Percentiles rank a stretch among this genome's conserved stretches.
These are phyloP conservation scores for Dittrichia graveolens DNA, from an alignment of 129 eudicot genomes.

Conservation along the genomic window DNA sequence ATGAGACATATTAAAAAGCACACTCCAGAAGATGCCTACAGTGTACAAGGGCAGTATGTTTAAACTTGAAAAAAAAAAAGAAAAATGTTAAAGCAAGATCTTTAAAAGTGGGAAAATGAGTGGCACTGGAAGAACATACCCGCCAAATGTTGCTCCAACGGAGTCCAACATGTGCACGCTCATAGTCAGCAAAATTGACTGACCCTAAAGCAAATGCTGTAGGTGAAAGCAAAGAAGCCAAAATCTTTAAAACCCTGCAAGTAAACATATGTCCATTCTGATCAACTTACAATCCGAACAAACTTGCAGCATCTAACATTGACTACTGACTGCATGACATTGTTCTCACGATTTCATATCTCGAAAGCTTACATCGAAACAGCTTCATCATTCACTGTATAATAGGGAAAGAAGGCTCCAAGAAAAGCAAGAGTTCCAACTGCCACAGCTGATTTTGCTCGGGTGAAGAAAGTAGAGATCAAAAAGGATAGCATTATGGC, in stretches of 20 bases:
- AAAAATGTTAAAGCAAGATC: background rate
- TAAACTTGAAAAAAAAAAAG: constrained; percentile 7
- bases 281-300: constrained; percentile 24
- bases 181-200: constrained; percentile 97
- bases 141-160: constrained; percentile 99
- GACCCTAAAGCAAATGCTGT: constrained; percentile 99
- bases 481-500: constrained; percentile 85
- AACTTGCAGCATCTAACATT: background rate
- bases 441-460: constrained; percentile 99
- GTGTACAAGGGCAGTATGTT: constrained; percentile 13
- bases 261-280: constrained; percentile 16
- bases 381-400: constrained; percentile 82
- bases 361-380: constrained; percentile 68
- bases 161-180: constrained; percentile 98
- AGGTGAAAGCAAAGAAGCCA: constrained; percentile 96
- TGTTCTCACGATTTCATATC: constrained; percentile 7
- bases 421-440: constrained; percentile 98
- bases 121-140: constrained; percentile 42
- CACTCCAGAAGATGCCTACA: constrained; percentile 94
- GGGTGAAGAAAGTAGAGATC: constrained; percentile 89
- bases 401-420: constrained; percentile 96
- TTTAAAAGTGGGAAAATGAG: background rate
- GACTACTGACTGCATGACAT: background rate
- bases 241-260: constrained; percentile 73
- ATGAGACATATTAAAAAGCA: constrained; percentile 81